Conservation (phyloP, 225 moss, liverwort and hornwort species). For the Bryoerythrophyllum caledonicum region DNA sequence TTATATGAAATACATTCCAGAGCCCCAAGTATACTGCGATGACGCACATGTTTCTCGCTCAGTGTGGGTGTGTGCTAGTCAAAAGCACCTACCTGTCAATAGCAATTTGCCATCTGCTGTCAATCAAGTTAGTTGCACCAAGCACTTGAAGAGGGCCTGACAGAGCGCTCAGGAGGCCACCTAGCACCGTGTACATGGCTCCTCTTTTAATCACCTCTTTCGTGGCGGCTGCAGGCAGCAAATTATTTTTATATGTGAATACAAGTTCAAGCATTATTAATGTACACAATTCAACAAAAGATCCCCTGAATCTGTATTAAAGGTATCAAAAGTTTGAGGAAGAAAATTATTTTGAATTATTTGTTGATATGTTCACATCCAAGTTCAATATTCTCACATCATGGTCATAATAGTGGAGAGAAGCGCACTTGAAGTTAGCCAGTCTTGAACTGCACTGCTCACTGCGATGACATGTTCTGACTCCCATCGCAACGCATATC, state of each 20-base stretch:
- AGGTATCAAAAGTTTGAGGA: too few relatives aligned
- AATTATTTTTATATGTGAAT: not conserved
- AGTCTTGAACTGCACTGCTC: constrained; percentile 88
- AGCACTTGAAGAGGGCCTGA: constrained; percentile 77
- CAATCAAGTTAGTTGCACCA: constrained; percentile 84
- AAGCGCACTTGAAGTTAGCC: constrained; percentile 72
- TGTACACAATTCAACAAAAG: not conserved
- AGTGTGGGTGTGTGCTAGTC: not conserved
- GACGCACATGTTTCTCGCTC: too few relatives aligned
- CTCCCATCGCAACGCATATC: constrained; percentile 93
- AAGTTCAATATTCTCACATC: not conserved
- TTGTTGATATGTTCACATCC: not conserved
- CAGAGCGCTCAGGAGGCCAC: constrained; percentile 76
- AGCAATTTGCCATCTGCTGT: constrained; percentile 90
- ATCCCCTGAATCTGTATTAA: not conserved
- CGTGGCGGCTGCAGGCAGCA: constrained; percentile 62
- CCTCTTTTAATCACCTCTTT: constrained; percentile 85
- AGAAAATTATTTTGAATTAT: too few relatives aligned
- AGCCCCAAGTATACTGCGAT: not conserved
- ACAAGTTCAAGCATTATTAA: not conserved
- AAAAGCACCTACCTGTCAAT: constrained; percentile 92
- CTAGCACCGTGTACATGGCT: constrained; percentile 86
- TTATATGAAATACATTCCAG: not conserved
- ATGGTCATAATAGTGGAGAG: constrained; percentile 3
- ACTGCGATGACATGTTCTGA: constrained; percentile 76